Percentiles rank a stretch among this genome's conserved stretches.
phyloP scores from a whole-genome alignment of 495 filamentous ascomycete genomes.

The Xylaria curta region DNA sequence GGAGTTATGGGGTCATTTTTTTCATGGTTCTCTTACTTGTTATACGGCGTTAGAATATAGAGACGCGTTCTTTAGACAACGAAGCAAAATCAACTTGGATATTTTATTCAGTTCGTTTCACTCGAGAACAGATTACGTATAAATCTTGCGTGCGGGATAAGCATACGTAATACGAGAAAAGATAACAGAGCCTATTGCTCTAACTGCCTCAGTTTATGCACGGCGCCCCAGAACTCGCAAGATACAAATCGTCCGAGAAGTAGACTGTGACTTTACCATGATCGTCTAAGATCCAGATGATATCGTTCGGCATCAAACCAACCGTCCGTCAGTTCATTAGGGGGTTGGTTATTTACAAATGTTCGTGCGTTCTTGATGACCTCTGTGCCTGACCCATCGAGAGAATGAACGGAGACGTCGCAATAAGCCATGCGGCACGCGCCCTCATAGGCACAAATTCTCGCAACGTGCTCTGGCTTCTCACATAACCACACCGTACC shows the following conservation, averaged over 20 bases:
- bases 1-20: neutral
- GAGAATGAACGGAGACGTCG: constrained; percentile 23
- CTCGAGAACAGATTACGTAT: neutral
- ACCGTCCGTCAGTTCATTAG: constrained; percentile 23
- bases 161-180: neutral
- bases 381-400: constrained; percentile 5
- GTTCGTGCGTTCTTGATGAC: constrained; percentile 32
- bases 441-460: constrained; percentile 20
- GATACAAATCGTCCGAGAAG: neutral
- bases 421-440: constrained; percentile 33
- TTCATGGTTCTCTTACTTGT: neutral
- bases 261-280: neutral
- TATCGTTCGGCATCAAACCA: constrained; percentile 23
- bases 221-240: neutral
- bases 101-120: neutral
- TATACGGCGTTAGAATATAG: neutral
- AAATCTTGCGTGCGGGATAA: too few relatives aligned
- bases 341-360: constrained; percentile 25
- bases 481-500: constrained; percentile 32
- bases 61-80: neutral
- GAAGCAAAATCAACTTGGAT: neutral
- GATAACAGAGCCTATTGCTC: neutral
- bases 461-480: constrained; percentile 11
- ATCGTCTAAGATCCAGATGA: neutral
- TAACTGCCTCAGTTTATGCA: neutral